Percentiles rank a stretch among this genome's conserved stretches.
Evolutionary conservation across 2,329 filamentous ascomycete genomes (phyloP).

Genomic region (Curvularia sp.): DNA sequence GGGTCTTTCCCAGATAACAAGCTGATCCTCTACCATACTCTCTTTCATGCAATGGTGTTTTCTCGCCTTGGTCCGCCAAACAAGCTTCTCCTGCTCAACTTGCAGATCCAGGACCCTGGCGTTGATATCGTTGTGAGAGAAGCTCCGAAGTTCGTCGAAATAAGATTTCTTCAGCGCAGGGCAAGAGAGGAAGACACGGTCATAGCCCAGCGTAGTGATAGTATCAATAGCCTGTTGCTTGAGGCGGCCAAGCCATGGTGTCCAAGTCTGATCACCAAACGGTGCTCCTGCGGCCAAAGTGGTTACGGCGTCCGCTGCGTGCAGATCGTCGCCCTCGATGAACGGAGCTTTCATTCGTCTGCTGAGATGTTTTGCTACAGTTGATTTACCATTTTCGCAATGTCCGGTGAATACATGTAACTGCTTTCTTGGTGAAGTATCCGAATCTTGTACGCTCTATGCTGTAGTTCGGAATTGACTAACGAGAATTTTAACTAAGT

Average conservation of each 20-base stretch:
- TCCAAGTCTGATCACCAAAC: constrained; percentile 21
- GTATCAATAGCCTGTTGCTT: constrained; percentile 2
- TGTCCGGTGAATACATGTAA: constrained; percentile 52
- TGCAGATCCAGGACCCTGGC: constrained; percentile 52
- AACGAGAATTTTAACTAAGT: constrained; percentile 31
- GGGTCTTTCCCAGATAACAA: constrained; percentile 42
- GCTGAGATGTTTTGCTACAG: constrained; percentile 46
- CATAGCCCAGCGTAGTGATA: background rate
- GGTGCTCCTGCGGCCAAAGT: constrained; percentile 43
- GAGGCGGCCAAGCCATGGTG: constrained; percentile 5
- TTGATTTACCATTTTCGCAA: constrained; percentile 55
- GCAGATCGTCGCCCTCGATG: constrained; percentile 54
- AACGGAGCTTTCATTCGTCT: constrained; percentile 41
- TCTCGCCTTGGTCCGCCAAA: constrained; percentile 36
- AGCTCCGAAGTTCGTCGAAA: constrained; percentile 43
- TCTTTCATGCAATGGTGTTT: constrained; percentile 50
- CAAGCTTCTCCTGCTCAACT: constrained; percentile 38
- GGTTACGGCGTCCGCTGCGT: constrained; percentile 45
- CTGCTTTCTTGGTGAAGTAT: constrained; percentile 20
- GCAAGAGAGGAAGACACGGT: constrained; percentile 45
- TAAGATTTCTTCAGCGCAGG: constrained; percentile 50
- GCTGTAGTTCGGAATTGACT: constrained; percentile 30
- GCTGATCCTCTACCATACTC: constrained; percentile 49
- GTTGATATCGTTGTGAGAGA: constrained; percentile 23
- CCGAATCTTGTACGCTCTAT: constrained; percentile 5